A percentile compares a stretch with the other conserved stretches of the same genome.
Conservation (phyloP, 768 basidiomycete species). For the Saitozyma podzolica region DNA sequence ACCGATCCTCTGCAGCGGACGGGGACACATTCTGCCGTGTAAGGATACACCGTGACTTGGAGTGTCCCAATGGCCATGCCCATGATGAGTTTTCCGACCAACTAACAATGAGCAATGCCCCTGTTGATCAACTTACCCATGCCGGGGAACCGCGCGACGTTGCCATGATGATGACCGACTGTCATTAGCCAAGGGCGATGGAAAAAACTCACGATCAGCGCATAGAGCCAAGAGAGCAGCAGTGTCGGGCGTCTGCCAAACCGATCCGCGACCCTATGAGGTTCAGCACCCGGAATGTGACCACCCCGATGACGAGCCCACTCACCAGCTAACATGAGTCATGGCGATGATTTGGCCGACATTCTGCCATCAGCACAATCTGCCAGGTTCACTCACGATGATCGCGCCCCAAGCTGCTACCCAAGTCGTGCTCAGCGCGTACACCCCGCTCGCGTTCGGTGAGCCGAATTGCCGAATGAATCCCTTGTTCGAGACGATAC, state of each 20-base stretch:
- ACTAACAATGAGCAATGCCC: background rate
- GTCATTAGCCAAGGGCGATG: background rate
- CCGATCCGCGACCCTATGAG: background rate
- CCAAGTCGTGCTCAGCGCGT: background rate
- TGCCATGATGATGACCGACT: constrained; percentile 1
- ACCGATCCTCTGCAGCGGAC: background rate
- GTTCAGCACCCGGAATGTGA: no score
- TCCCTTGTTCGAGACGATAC: constrained; percentile 3
- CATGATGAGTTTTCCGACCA: constrained; percentile 3
- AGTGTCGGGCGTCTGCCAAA: constrained; percentile 1
- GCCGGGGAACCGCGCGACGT: background rate
- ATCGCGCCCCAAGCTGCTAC: constrained; percentile 4
- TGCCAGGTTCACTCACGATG: constrained; percentile 2
- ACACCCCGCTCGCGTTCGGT: background rate
- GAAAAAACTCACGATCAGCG: background rate
- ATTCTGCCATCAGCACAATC: background rate
- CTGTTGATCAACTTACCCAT: constrained; percentile 1
- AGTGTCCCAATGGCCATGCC: constrained; percentile 4
- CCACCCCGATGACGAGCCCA: no score
- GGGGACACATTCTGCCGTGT: background rate
- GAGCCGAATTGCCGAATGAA: constrained; percentile 5
- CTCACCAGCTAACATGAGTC: background rate
- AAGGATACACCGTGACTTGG: background rate
- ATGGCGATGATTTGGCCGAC: background rate
- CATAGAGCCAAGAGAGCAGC: background rate